Percentiles rank a stretch among this genome's conserved stretches.
Evolutionary conservation across 176 grass and related monocot species (phyloP).

Genomic region (Lolium perenne): DNA sequence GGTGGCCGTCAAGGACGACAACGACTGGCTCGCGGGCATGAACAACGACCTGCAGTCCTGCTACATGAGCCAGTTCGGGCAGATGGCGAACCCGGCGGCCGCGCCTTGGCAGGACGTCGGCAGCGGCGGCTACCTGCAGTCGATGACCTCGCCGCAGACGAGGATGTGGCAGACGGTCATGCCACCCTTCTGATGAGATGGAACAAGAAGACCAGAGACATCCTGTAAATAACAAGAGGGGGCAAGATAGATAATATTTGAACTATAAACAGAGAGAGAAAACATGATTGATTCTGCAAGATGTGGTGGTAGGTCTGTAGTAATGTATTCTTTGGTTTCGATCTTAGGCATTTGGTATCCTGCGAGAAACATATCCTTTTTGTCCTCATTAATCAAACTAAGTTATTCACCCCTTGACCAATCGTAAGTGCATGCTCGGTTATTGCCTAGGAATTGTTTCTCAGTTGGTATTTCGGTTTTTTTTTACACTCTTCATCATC

Average conservation of each 20-base stretch:
- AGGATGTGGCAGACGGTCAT: constrained; percentile 60
- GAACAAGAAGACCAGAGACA: background rate
- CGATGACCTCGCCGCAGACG: constrained; percentile 51
- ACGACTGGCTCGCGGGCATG: constrained; percentile 56
- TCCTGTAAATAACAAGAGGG: constrained; percentile 47
- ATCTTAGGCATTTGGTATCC: constrained; percentile 27
- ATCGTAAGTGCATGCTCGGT: background rate
- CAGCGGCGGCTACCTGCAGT: constrained; percentile 42
- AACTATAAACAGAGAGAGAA: constrained; percentile 13
- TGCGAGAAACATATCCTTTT: constrained; percentile 20
- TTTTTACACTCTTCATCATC: background rate
- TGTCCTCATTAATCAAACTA: constrained; percentile 8
- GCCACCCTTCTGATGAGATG: constrained; percentile 74
- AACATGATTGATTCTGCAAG: constrained; percentile 38
- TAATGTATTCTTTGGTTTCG: constrained; percentile 56
- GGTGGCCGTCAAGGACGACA: constrained; percentile 62
- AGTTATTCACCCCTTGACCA: constrained; percentile 1
- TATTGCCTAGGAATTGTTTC: background rate
- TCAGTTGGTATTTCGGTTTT: background rate
- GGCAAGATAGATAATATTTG: background rate
- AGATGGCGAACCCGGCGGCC: constrained; percentile 38
- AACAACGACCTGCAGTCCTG: constrained; percentile 58
- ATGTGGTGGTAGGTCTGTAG: constrained; percentile 37
- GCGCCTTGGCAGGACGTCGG: constrained; percentile 39
- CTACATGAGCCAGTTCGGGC: constrained; percentile 40